Conservation (phyloP, 139 green algal genomes). For the Picochlorum costavermella region DNA sequence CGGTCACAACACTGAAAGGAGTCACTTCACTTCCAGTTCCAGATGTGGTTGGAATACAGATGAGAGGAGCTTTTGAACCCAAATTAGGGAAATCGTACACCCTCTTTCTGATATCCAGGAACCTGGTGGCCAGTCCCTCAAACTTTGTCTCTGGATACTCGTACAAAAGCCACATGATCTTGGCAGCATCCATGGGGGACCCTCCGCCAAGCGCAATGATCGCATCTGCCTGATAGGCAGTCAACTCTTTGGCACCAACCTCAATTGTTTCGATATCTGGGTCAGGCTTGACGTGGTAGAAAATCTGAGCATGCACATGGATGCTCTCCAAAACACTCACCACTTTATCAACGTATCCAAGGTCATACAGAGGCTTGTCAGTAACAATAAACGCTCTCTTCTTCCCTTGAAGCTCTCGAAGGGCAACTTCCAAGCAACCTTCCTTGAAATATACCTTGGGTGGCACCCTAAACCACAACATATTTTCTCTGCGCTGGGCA, state of each 20-base stretch:
- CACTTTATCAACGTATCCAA: conserved; percentile 44
- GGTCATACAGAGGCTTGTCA: conserved; percentile 53
- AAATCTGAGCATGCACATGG: conserved; percentile 45
- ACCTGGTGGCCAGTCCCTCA: conserved; percentile 52
- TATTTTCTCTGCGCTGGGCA: conserved; percentile 52
- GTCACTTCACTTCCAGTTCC: conserved; percentile 61
- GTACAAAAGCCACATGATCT: conserved; percentile 69
- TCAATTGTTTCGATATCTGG: conserved; percentile 3
- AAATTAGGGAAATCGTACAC: conserved; percentile 34
- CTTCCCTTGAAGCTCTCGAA: conserved; percentile 41
- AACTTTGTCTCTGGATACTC: conserved; percentile 58
- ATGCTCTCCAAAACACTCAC: conserved; percentile 30
- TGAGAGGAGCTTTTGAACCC: conserved; percentile 30
- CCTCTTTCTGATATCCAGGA: conserved; percentile 72
- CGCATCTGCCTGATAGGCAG: conserved; percentile 42
- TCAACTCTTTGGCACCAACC: conserved; percentile 14
- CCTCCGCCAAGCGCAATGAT: conserved; percentile 64
- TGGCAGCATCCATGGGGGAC: conserved; percentile 65
- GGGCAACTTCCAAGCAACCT: conserved; percentile 46
- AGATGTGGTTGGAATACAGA: conserved; percentile 52
- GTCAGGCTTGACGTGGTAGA: conserved; percentile 29
- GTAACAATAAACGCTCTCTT: conserved; percentile 55
- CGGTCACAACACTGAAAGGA: conserved; percentile 60
- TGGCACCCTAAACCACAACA: conserved; percentile 57
- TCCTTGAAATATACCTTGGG: conserved; percentile 51